Evolutionary conservation across 139 green algal species (phyloP), one percentile per base, ranked within the genome.

Genomic region (Tetradesmus lagerheimii): DNA sequence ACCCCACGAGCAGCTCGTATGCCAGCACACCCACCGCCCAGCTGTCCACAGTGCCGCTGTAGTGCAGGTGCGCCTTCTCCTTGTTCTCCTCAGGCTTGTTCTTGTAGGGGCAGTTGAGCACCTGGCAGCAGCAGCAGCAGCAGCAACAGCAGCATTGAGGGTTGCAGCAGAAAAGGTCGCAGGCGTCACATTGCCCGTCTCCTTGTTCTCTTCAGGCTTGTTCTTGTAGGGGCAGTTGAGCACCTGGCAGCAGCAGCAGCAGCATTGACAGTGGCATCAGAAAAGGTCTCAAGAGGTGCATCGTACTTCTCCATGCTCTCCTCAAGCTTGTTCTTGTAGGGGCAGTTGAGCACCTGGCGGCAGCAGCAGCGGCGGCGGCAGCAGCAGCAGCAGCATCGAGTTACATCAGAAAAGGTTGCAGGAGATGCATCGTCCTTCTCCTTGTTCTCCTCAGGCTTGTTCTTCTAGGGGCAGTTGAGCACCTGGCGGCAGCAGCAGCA

Each of bases 371-470:
- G n/a, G n/a, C n/a, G n/a, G n/a, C n/a, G n/a, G n/a, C n/a, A n/a
- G n/a, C n/a, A 77, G 31, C 25, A 71, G 35, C 50, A 80, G 53
- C 77, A 84, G 77, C 35, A 83, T n/a, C n/a, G n/a, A n/a, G n/a
- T 4, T 6, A 41, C 37, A 16, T 4, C 43, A 50, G 43, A 4
- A 50, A 50, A 8, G 5, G 43, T 50, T 8, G n/a, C n/a, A n/a
- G n/a, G n/a, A n/a, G n/a, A n/a, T n/a, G n/a, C n/a, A n/a, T n/a
- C 37, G 29, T 50, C 14, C 85, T 92, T 90, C 35, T 93, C 93
- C 92, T 96, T 96, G 92, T 94, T 94, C 85, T 96, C 92, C 38
- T 95, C 91, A 14, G 94, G 94, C 18, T 81, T 85, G n/a, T 93
- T 92, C 88, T 96, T 96, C 79, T 91, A 89, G 53, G 94, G 94